A percentile compares a stretch with the other conserved stretches of the same genome.
Evolutionary conservation across 495 filamentous ascomycete species (phyloP).

Genomic region (Penicillium soppii): DNA sequence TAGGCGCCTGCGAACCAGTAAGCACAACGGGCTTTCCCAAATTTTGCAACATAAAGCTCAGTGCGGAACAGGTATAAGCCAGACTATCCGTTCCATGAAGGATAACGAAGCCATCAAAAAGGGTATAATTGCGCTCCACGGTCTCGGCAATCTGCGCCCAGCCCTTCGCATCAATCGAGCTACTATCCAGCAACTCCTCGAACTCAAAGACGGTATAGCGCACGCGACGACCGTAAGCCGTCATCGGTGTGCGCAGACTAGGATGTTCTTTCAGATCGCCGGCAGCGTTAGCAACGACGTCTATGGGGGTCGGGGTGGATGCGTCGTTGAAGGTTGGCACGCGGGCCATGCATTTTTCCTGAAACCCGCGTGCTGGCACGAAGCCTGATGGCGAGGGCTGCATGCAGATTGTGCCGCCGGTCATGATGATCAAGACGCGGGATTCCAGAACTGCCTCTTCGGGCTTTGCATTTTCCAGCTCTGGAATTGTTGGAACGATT

Average conservation of each 20-base stretch:
- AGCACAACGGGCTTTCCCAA: conserved; percentile 90
- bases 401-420: conserved; percentile 98
- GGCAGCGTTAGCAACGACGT: conserved; percentile 51
- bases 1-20: conserved; percentile 89
- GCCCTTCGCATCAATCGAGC: conserved; percentile 84
- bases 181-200: conserved; percentile 82
- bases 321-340: conserved; percentile 89
- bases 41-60: conserved; percentile 93
- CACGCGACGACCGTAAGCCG: conserved; percentile 76
- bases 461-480: conserved; percentile 20
- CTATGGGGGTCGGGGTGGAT: conserved; percentile 54
- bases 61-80: conserved; percentile 86
- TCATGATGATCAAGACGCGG: conserved; percentile 86
- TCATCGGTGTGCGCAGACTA: conserved; percentile 77
- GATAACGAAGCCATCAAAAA: conserved; percentile 93
- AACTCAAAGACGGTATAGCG: conserved; percentile 89
- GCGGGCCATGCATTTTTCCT: conserved; percentile 78
- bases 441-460: conserved; percentile 57
- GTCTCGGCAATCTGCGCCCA: conserved; percentile 83
- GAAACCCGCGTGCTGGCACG: conserved; percentile 75
- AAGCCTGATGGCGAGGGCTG: conserved; percentile 63
- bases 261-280: conserved; percentile 43
- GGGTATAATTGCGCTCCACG: conserved; percentile 73
- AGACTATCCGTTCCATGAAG: conserved; percentile 96
- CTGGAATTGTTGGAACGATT: conserved; percentile 20